Evolutionary conservation across 441 rosid species (phyloP), one percentile per base, ranked within the genome.

Genomic region (Populus hybrid): DNA sequence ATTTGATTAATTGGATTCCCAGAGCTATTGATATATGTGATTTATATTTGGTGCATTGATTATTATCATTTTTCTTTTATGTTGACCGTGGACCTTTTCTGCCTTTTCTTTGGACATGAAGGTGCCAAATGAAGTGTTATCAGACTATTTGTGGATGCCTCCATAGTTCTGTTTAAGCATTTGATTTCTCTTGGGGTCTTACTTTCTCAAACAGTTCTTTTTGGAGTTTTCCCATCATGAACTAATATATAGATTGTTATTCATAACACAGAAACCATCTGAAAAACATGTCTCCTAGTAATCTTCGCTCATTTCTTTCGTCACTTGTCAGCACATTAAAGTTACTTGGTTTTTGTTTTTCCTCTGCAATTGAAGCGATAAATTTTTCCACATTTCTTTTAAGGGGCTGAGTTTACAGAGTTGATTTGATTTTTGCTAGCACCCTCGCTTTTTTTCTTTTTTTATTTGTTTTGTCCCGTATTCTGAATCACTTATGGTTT

Each of bases 1-100:
- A 59, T 82, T 73, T 68, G 77, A 73, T 76, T 38, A 68, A 71
- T 73, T 68, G 75, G 56, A 45, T 45, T 45, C 3, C 56, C 56
- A 45, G 56, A 14, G 56, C 56, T 45, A 45, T 45, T 45, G 56
- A 45, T 45, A 45, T 45, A 14, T 14, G 18, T 45, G 20, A 45
- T 45, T 45, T 45, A 45, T 45, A 3, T 45, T 74, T 56, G 28
- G 45, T 63, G 53, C 65, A 64, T 67, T 76, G 53, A 18, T 50
- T 74, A 26, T 56, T 45, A 45, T 45, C 3, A 45, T 45, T 45
- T 45, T 14, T 45, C 56, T 45, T 45, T 45, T 45, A 45, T 45
- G 56, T 14, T 45, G 56, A 45, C 56, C 0, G 6, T 45, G 56
- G 56, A 14, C 56, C 56, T 45, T 38, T 45, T 45, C 56, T 45